A percentile compares a stretch with the other conserved stretches of the same genome.
Evolutionary conservation across 2,329 filamentous ascomycete genomes (phyloP).

Genomic region (Neurospora crassa): DNA sequence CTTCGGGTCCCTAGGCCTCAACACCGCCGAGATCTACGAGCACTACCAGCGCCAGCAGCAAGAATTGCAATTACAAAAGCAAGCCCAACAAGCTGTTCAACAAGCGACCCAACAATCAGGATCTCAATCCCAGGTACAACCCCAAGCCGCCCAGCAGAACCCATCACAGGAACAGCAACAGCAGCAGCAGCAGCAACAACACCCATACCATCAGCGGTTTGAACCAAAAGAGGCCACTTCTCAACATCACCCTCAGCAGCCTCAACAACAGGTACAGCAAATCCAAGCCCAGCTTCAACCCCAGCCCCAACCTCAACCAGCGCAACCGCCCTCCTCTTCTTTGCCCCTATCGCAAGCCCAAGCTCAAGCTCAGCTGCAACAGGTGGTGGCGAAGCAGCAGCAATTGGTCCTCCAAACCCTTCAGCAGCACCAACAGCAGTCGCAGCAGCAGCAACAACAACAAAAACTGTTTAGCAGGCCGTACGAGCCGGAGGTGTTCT

Average conservation of each 20-base stretch:
- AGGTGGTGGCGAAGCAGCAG: background rate
- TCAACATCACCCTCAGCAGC: background rate
- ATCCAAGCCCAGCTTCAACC: background rate
- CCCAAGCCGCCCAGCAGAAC: background rate
- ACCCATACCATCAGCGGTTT: background rate
- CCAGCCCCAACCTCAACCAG: background rate
- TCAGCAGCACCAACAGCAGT: background rate
- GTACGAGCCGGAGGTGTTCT: slow-evolving; percentile 4
- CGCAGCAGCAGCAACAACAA: background rate
- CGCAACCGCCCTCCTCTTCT: background rate
- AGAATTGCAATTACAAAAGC: background rate
- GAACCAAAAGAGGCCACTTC: background rate
- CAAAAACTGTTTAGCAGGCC: background rate
- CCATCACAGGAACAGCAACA: background rate
- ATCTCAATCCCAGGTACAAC: background rate
- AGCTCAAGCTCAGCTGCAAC: background rate
- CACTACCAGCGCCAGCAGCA: background rate
- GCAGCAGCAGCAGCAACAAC: background rate
- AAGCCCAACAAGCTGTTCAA: background rate
- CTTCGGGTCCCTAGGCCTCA: background rate
- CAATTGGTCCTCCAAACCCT: background rate
- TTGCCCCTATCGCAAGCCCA: background rate
- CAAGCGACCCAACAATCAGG: background rate
- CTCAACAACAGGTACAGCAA: background rate
- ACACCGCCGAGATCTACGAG: background rate